Base-by-base conservation (phyloP, 2,329 filamentous ascomycete genomes). In the Fusarium subglutinans region DNA sequence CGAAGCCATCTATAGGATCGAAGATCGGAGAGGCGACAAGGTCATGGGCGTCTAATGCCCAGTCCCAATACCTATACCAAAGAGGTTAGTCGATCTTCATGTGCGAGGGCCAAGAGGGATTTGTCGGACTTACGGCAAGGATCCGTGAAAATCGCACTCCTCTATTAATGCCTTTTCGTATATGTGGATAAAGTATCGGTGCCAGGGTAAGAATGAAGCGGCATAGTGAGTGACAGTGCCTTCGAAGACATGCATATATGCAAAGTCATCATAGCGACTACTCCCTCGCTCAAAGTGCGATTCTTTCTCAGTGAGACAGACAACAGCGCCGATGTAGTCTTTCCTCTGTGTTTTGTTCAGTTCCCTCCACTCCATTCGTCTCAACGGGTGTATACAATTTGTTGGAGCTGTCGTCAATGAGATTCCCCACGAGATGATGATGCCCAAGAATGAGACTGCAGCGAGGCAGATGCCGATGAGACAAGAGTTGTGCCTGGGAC, bases 61-160 rank as follows among this genome's bases (percentile, higher is more conserved):
- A 53, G 13, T 53, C 33, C 33, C 33, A 53, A 24, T 53, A 53
- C 18, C 50, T 53, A 22, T 6, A 2, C 2, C 9, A 53, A 26
- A 26, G 14, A 17, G 3, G 18, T 53, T 26, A 38, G 50, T 11
- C 18, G 18, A 37, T 37, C n/a, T 22, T 5, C 17, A 15, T 3
- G 1, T 13, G 3, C n/a, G 6, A 26, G n/a, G 22, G 2, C 7
- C 2, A 26, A 37, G 30, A 26, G 33, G 9, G 4, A 14, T 10
- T 4, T 37, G 18, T 37, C 24, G 26, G n/a, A 38, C 50, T 38
- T 53, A 53, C 33, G 50, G 50, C 12, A 53, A 15, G 17, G n/a
- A 22, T 26, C 50, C 33, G 6, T 53, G 8, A 14, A 53, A 38
- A 2, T 5, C 50, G 1, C 33, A 53, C 5, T 38, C n/a, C 33